Evolutionary conservation across 345 rosid genomes (phyloP), one percentile per base, ranked within the genome.

Genomic region (Linum tenue): DNA sequence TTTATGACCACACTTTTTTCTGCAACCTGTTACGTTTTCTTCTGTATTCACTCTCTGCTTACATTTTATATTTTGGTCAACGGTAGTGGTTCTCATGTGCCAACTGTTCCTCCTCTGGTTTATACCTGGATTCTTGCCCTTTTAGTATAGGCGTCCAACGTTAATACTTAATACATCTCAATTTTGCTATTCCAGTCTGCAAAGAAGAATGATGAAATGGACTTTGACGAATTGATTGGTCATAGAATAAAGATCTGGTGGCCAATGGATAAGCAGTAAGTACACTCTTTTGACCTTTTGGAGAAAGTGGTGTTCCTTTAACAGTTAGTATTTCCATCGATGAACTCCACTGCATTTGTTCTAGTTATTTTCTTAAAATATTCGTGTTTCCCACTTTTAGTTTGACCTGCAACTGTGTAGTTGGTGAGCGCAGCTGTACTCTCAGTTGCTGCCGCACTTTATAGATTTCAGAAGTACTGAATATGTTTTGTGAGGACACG

Each of bases 221-320:
- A 75, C 60, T 59, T 78, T 58, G 95, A 80, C 62, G 99, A 90
- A 69, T 75, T 94, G 74, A 88, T 84, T 65, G 99, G 97, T 69
- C 76, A 78, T 78, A 81, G 82, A 80, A 78, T 94, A 81, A 86
- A 94, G 70, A 91, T 94, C 51, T 94, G 99, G 99, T 90, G 97
- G 99, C 99, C 99, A 64, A 72, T 94, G 99, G 99, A 94, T 79
- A 94, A 94, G 82, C 63, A 76, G 99, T 94, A 78, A 88, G 95
- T 72, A 31, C 43, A 22, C 31, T 67, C 5, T 31, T 31, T 67
- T 56, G 35, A 40, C 38, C 56, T 22, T 22, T 56, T 40, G 31
- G 31, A 22, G 31, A 22, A 22, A 22, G 31, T 22, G 31, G 31
- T 22, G 1, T 22, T 55, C 5, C n/a, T 11, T 8, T 14, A 10